A percentile compares a stretch with the other conserved stretches of the same genome.
These are phyloP conservation scores for Aureobasidium sp. DNA, from an alignment of 2,329 filamentous ascomycete genomes.

Conservation along the genomic window DNA sequence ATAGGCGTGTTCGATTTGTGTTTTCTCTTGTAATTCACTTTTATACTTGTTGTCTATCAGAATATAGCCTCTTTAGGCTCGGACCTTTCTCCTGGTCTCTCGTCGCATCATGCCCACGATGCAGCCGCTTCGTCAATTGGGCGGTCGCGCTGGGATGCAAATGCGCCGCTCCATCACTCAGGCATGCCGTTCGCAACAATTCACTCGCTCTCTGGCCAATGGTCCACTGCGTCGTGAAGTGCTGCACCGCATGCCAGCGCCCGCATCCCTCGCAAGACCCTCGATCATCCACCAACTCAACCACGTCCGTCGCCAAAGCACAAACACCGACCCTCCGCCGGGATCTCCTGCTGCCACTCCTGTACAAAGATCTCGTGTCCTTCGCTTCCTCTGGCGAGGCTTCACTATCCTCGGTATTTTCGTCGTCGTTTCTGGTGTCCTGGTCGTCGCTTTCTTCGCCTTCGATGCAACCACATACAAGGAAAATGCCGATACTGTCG, in stretches of 20 bases:
- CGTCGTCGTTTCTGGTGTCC: slow-evolving; percentile 57
- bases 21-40: neutral
- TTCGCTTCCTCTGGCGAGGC: slow-evolving; percentile 55
- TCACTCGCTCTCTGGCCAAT: neutral
- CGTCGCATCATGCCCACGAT: neutral
- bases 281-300: slow-evolving; percentile 2
- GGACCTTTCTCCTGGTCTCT: neutral
- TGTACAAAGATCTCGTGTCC: slow-evolving; percentile 16
- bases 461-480: slow-evolving; percentile 92
- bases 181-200: slow-evolving; percentile 4
- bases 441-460: slow-evolving; percentile 77
- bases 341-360: neutral
- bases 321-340: slow-evolving; percentile 3
- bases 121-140: slow-evolving; percentile 10
- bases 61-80: neutral
- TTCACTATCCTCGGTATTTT: slow-evolving; percentile 70
- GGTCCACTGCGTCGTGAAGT: neutral
- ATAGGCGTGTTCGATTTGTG: neutral
- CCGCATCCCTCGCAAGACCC: neutral
- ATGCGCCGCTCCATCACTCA: slow-evolving; percentile 2
- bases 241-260: neutral
- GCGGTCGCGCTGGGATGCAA: slow-evolving; percentile 5
- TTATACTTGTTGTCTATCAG: neutral
- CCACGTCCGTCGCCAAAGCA: slow-evolving; percentile 3
- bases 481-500: slow-evolving; percentile 55